Base-by-base conservation (phyloP, 2,329 filamentous ascomycete species). In the Thielaviopsis musarum region DNA sequence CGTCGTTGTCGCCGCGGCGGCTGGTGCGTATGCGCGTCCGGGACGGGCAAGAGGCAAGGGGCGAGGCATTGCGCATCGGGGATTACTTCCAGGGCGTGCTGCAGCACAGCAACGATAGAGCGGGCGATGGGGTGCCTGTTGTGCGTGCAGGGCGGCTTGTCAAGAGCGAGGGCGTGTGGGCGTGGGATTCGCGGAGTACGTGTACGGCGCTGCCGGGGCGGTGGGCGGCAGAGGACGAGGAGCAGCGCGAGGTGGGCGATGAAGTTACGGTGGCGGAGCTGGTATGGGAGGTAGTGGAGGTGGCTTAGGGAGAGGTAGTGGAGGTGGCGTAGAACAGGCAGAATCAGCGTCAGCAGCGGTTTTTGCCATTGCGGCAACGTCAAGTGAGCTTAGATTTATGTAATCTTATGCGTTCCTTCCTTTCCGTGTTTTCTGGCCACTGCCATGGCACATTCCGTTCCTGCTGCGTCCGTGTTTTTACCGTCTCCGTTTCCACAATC, bases 31-130 rank as follows among this genome's bases (percentile, higher is more conserved):
- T 59, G 5, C 52, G 52, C 2, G 30, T 59, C 9, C 38, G 24
- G 22, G 21, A 24, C 15, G 52, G 22, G 26, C 52, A 54, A n/a
- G 22, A 22, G 17, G 52, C 52, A 17, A 34, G 57, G 5, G 57
- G 57, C 26, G 38, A 54, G 19, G 57, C 57, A 4, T n/a, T 59
- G 5, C 24, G 57, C 12, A 38, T 59, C 17, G 57, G 57, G 3
- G 38, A 55, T 28, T 55, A 54, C 52, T 54, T 59, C 57, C 57
- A 59, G 52, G 52, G 57, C 52, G 57, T 59, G 52, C 22, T 59
- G 17, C 57, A 55, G 26, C 52, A 52, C 13, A 9, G 10, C 12
- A 21, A 17, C 13, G 49, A 17, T 15, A 19, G 21, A 24, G 52
- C 19, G 19, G 54, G 51, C 15, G 49, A 26, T 4, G 57, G 49